Base-by-base conservation (phyloP, 805 yeast genomes). In the Wickerhamomyces silvicola region DNA sequence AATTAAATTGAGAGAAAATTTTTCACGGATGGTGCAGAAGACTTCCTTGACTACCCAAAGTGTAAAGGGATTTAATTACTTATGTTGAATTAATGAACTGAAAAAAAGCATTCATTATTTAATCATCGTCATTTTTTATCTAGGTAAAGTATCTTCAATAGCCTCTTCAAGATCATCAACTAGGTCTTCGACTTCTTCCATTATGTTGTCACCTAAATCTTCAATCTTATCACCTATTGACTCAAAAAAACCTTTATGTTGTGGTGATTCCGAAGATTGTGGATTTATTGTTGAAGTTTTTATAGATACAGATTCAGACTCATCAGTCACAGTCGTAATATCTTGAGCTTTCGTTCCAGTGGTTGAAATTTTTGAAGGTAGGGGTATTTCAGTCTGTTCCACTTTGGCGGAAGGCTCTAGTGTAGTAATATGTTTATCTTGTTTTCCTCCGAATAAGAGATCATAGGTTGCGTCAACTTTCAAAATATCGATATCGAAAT, bases 381-480 rank as follows among this genome's bases (percentile, higher is more conserved):
- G n/a, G n/a, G n/a, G n/a, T n/a, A n/a, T 10, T 18, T 24, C 38
- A 10, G 32, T 15, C 7, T 29, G 16, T 3, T 10, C 12, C 18
- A 13, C 14, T 23, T 9, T 10, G 10, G 14, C 10, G 7, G 25
- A 10, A 3, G 34, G 41, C 11, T 38, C 26, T 22, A 48, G 24
- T 3, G 50, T 46, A 2, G 39, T 48, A 0, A 48, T 42, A 4
- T 26, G 27, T 22, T 30, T 34, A 3, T 22, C 33, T 4, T 39
- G 18, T 4, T 37, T 36, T 7, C 31, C 22, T 30, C 59, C 51
- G 44, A 53, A 64, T 11, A 66, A 33, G 10, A 39, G 23, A 45
- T 77, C 82, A 45, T 75, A 77, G 0, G 81, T 69, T 1, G 83
- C 67, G 22, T 60, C 52, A 30, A 62, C 59, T 9, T 61, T 45